Base-by-base conservation (phyloP, 1,139 yeast species). In the Lodderomyces oxycetoniae region DNA sequence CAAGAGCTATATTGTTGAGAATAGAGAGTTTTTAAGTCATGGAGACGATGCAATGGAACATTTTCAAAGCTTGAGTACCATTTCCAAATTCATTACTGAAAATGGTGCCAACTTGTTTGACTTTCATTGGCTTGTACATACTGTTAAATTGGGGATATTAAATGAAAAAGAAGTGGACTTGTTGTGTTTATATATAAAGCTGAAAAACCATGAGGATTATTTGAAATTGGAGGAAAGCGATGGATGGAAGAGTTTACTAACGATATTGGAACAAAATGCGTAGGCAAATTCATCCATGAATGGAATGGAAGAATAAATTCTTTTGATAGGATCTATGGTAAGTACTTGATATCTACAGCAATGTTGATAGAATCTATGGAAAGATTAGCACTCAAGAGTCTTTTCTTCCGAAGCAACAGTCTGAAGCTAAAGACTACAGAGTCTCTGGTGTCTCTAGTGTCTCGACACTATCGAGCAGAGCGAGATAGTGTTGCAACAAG, bases 231-330 rank as follows among this genome's bases (percentile, higher is more conserved):
- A 79, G 11, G 80, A 81, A 43, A 63, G 74, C 33, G 75, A 83
- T 0, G 89, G 91, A 0, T 81, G 94, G 89, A 78, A 77, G 67
- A 81, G 91, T 1, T 60, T 85, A 37, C 52, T 79, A 31, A 74
- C 88, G 2, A 80, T 83, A 21, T 48, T 68, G 34, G 71, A 67
- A 40, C 71, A 67, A 16, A 58, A 63, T 36, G 41, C 41, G 8
- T 31, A 26, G 25, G 7, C n/a, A n/a, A n/a, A n/a, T 22, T 4
- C 12, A 7, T 22, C 12, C 4, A 22, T 22, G 4, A 13, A 7
- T 22, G 12, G 9, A n/a, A 5, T 22, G 4, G n/a, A 22, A 5
- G 8, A 5, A 22, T 22, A 22, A n/a, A n/a, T n/a, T n/a, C n/a
- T n/a, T n/a, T n/a, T n/a, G n/a, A n/a, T n/a, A n/a, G n/a, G n/a